Base-by-base conservation (phyloP, 768 basidiomycete genomes). In the Lyophyllum semitale region DNA sequence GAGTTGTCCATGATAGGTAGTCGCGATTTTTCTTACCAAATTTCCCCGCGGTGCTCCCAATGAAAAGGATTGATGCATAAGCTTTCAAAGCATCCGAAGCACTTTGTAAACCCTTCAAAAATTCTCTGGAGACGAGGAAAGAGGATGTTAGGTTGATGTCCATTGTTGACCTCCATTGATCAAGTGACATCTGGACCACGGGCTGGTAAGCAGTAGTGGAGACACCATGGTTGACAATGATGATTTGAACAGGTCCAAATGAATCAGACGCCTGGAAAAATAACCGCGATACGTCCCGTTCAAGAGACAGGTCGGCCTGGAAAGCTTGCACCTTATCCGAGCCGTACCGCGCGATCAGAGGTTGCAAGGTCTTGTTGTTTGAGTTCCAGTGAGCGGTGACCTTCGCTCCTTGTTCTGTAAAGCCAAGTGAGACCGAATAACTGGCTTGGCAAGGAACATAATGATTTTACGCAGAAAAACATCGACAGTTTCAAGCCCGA, bases 321-420 rank as follows among this genome's bases (percentile, higher is more conserved):
- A 81, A 67, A 1, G 71, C 66, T 33, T 74, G 71, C 3, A 76
- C 56, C 15, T 67, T 68, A 7, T 63, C 50, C 4, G 70, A 49
- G 9, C 72, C 71, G 55, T 75, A 80, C 46, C 70, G 65, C 29
- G 64, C 64, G 22, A 71, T 43, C 8, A 88, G 70, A 1, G 72
- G 65, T 4, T 75, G 67, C 22, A 88, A 67, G 0, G 80, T 65
- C 1, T 64, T 62, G 17, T 67, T 59, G 47, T 79, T 84, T 8
- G 80, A 77, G 66, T 87, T 84, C 66, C 85, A 91, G 64, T 90
- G 87, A 0, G 87, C 88, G 0, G 87, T 84, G 9, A 91, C 87
- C 48, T 77, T 79, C 0, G 89, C 87, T 8, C 86, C 88, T 59
- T 87, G 85, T 40, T 84, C 89, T 90, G 64, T 25, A 43, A 59